Evolutionary conservation across 805 yeast genomes (phyloP).

Genomic region (Ogataea pini): DNA sequence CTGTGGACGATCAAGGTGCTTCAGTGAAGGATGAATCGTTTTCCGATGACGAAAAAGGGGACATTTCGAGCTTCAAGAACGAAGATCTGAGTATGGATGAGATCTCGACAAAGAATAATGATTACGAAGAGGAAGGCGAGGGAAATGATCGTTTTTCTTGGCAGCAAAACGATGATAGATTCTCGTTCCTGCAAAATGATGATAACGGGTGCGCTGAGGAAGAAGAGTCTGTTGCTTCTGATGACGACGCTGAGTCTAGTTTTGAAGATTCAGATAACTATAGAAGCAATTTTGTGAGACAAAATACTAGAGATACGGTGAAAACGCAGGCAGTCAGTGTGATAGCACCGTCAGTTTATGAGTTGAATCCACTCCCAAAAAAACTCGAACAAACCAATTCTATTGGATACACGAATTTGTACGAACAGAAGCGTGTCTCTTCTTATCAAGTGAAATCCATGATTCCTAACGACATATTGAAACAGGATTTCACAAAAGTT

Average conservation of each 20-base stretch:
- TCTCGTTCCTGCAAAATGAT: slow-evolving; percentile 8
- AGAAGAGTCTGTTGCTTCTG: slow-evolving; percentile 10
- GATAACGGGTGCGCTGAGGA: slow-evolving; percentile 15
- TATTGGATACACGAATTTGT: slow-evolving; percentile 4
- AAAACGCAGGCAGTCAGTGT: slow-evolving; percentile 8
- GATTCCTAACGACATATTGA: slow-evolving; percentile 6
- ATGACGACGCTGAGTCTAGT: slow-evolving; percentile 7
- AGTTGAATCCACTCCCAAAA: not conserved
- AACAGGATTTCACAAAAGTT: not conserved
- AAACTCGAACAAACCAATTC: not conserved
- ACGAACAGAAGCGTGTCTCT: slow-evolving; percentile 10
- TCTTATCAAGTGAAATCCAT: slow-evolving; percentile 16
- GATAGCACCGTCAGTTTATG: slow-evolving; percentile 5
- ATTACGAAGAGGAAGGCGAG: not conserved
- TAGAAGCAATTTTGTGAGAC: slow-evolving; percentile 27
- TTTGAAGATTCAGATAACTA: slow-evolving; percentile 15
- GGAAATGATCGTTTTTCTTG: slow-evolving; percentile 18
- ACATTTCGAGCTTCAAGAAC: slow-evolving; percentile 4
- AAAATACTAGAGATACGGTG: slow-evolving; percentile 28
- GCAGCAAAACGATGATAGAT: slow-evolving; percentile 19
- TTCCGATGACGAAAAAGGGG: not conserved
- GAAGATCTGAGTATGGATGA: slow-evolving; percentile 1
- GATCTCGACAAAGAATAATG: slow-evolving; percentile 6
- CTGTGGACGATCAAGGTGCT: slow-evolving; percentile 7
- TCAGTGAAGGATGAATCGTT: not conserved